These are phyloP conservation scores for Bipolaris sorokiniana DNA, from an alignment of 2,329 filamentous ascomycete genomes.

Conservation along the genomic window DNA sequence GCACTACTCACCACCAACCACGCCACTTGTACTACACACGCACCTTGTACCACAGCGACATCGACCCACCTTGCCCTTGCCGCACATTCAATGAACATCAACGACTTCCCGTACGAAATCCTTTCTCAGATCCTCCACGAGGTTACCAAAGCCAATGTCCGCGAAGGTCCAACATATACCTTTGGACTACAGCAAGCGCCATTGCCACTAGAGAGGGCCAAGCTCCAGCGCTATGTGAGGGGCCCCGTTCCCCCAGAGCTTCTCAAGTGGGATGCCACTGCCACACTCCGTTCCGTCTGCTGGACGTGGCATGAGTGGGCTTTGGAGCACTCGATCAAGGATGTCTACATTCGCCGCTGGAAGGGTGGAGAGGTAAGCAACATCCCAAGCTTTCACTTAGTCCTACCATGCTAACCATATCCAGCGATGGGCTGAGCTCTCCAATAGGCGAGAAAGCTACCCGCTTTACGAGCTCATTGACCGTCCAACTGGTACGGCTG, in stretches of 20 bases:
- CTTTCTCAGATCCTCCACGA: slow-evolving; percentile 59
- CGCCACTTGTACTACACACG: slow-evolving; percentile 15
- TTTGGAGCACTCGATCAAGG: slow-evolving; percentile 57
- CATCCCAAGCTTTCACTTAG: background rate
- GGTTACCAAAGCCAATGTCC: slow-evolving; percentile 56
- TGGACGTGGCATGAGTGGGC: slow-evolving; percentile 61
- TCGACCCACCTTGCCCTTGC: slow-evolving; percentile 17
- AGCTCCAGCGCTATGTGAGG: slow-evolving; percentile 58
- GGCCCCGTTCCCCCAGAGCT: slow-evolving; percentile 59
- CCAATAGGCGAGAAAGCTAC: slow-evolving; percentile 53
- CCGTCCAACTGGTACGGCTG: slow-evolving; percentile 54
- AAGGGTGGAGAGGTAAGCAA: slow-evolving; percentile 53
- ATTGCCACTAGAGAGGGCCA: slow-evolving; percentile 53
- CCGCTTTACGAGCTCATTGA: slow-evolving; percentile 57
- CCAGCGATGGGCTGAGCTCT: slow-evolving; percentile 59
- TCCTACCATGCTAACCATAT: slow-evolving; percentile 25
- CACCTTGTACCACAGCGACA: slow-evolving; percentile 16
- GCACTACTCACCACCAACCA: slow-evolving; percentile 18
- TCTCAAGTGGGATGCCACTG: slow-evolving; percentile 59
- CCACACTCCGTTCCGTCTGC: slow-evolving; percentile 57
- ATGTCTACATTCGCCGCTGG: slow-evolving; percentile 60
- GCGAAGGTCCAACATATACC: slow-evolving; percentile 57
- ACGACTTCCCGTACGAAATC: slow-evolving; percentile 60
- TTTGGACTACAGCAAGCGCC: slow-evolving; percentile 60
- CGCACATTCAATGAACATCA: slow-evolving; percentile 53